These are phyloP conservation scores for Alloascoidea africana DNA, from an alignment of 805 yeast genomes.

Conservation along the genomic window DNA sequence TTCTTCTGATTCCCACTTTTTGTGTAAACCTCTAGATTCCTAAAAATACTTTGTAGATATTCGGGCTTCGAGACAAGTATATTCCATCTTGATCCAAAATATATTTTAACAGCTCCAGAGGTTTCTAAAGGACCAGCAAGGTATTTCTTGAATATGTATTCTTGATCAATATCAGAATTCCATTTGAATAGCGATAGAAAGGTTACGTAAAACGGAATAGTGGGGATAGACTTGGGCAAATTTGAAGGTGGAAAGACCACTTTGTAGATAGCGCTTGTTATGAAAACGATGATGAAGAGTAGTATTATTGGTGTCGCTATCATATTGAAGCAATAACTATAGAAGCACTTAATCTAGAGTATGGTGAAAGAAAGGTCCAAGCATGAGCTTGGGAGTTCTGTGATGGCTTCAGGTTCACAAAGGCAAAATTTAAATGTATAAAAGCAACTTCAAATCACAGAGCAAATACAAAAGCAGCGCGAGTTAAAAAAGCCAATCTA, in stretches of 20 bases:
- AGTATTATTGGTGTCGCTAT: too few relatives aligned
- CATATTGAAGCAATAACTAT: too few relatives aligned
- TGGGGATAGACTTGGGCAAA: conserved; percentile 39
- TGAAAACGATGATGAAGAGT: too few relatives aligned
- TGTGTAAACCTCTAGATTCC: conserved; percentile 32
- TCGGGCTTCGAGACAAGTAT: conserved; percentile 35
- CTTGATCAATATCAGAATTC: conserved; percentile 34
- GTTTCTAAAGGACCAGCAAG: conserved; percentile 29
- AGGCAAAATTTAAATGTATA: too few relatives aligned
- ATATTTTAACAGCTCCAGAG: conserved; percentile 43
- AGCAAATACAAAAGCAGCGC: too few relatives aligned
- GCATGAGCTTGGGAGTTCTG: too few relatives aligned
- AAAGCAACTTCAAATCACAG: too few relatives aligned
- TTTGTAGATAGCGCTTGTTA: too few relatives aligned
- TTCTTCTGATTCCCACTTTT: conserved; percentile 48
- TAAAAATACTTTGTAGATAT: conserved; percentile 27
- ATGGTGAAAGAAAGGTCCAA: too few relatives aligned
- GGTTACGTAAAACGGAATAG: conserved; percentile 44
- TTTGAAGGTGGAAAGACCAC: conserved; percentile 21
- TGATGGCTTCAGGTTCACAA: too few relatives aligned
- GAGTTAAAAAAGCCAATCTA: too few relatives aligned
- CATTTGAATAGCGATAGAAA: conserved; percentile 29
- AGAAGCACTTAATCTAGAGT: too few relatives aligned
- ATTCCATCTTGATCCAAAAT: conserved; percentile 49
- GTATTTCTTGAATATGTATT: conserved; percentile 26